phyloP scores from a whole-genome alignment of 2,329 filamentous ascomycete genomes.

The Cyanodermella asteris region DNA sequence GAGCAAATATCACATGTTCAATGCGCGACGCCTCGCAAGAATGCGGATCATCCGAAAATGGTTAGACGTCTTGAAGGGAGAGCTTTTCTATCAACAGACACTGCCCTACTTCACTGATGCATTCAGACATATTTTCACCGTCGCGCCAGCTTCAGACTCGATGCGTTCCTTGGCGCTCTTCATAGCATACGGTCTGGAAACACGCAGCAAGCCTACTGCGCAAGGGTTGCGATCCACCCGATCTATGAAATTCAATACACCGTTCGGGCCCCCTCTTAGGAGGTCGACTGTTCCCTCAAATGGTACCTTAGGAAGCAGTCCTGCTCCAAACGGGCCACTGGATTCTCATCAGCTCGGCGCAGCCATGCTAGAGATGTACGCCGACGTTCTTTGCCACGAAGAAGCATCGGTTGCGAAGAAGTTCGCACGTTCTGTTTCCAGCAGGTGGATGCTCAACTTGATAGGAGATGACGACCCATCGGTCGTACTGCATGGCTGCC shows the following conservation, averaged over 20 bases:
- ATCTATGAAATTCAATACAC: slow-evolving; percentile 18
- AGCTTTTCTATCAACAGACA: slow-evolving; percentile 49
- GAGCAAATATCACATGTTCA: slow-evolving; percentile 84
- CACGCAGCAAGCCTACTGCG: slow-evolving; percentile 41
- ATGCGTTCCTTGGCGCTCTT: slow-evolving; percentile 75
- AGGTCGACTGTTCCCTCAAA: too few species aligned
- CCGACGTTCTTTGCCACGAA: slow-evolving; percentile 52
- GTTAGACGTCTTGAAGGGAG: slow-evolving; percentile 73
- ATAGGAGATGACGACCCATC: slow-evolving; percentile 69
- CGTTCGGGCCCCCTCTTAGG: too few species aligned
- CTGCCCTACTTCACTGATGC: slow-evolving; percentile 57
- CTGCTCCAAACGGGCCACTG: too few species aligned
- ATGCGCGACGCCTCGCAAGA: slow-evolving; percentile 60
- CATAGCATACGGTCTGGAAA: slow-evolving; percentile 85
- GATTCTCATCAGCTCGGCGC: slow-evolving; percentile 54
- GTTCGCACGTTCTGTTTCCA: slow-evolving; percentile 77
- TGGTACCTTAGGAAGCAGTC: too few species aligned
- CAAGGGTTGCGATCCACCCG: slow-evolving; percentile 14
- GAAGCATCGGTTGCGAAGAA: slow-evolving; percentile 52
- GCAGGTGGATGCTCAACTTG: slow-evolving; percentile 73
- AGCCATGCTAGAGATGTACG: slow-evolving; percentile 55
- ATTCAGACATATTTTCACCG: slow-evolving; percentile 58
- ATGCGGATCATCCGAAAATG: slow-evolving; percentile 88
- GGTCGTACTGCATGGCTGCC: slow-evolving; percentile 58
- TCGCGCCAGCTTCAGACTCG: slow-evolving; percentile 63